A percentile compares a stretch with the other conserved stretches of the same genome.
Evolutionary conservation across 768 basidiomycete species (phyloP).

Genomic region (Agrocybe chaxingu): DNA sequence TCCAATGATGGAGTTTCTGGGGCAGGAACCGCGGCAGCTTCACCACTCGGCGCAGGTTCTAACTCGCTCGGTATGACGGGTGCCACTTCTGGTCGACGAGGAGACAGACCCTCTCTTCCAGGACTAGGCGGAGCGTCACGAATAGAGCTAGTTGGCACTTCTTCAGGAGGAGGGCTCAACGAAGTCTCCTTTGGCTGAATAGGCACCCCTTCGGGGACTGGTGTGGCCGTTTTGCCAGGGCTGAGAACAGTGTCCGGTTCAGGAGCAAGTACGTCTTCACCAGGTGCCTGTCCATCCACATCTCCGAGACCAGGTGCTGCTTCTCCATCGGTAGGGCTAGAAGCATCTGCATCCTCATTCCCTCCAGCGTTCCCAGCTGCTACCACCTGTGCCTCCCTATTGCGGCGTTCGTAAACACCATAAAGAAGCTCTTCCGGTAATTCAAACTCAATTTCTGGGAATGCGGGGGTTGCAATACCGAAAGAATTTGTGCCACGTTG

Average conservation of each 20-base stretch:
- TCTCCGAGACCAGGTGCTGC: conserved; percentile 1
- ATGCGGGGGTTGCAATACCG: conserved; percentile 28
- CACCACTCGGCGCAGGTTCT: no score
- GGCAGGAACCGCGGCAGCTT: no score
- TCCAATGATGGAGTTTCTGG: no score
- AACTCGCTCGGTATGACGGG: no score
- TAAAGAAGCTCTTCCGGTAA: conserved; percentile 50
- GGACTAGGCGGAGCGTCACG: no score
- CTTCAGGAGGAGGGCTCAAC: no score
- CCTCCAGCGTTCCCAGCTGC: not conserved
- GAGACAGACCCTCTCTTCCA: no score
- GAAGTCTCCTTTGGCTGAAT: not conserved
- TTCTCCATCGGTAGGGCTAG: not conserved
- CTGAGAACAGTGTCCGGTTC: no score
- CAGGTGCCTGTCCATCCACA: no score
- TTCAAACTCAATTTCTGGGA: conserved; percentile 40
- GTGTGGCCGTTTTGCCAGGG: not conserved
- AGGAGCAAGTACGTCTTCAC: no score
- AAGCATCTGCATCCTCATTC: not conserved
- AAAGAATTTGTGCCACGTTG: conserved; percentile 57
- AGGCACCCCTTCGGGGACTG: not conserved
- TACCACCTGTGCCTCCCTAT: not conserved
- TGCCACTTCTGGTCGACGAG: no score
- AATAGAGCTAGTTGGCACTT: no score
- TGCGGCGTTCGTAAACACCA: conserved; percentile 6